Evolutionary conservation across 129 eudicot species (phyloP).

Genomic region (Ambrosia trifida): DNA sequence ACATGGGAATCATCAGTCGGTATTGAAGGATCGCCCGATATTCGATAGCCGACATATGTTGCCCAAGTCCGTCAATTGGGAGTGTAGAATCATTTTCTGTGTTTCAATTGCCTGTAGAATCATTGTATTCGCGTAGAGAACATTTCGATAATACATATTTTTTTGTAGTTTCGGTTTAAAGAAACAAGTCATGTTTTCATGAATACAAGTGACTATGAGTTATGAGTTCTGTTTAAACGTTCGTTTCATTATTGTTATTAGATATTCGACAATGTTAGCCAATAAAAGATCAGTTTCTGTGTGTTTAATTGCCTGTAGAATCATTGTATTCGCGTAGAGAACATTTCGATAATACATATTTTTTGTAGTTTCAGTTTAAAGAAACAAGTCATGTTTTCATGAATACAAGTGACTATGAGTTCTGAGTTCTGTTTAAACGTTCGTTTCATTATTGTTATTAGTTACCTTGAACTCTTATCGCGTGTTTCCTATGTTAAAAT

Average conservation of each 20-base stretch:
- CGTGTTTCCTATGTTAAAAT: too few relatives aligned
- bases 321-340: neutral
- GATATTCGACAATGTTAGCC: too few relatives aligned
- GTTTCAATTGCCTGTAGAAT: neutral
- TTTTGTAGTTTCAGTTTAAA: neutral
- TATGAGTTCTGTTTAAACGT: neutral
- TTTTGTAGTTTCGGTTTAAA: neutral
- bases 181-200: neutral
- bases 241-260: too few relatives aligned
- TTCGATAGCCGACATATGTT: too few relatives aligned
- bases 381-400: neutral
- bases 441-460: too few relatives aligned
- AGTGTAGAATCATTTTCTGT: neutral
- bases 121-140: conserved; percentile 1
- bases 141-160: neutral
- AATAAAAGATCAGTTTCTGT: neutral
- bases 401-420: neutral
- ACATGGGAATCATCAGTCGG: too few relatives aligned
- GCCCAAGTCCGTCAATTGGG: too few relatives aligned
- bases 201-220: neutral
- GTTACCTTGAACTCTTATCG: too few relatives aligned
- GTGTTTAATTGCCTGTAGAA: neutral
- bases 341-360: neutral
- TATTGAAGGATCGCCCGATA: too few relatives aligned
- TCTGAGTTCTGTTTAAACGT: neutral